phyloP scores from a whole-genome alignment of 1,139 yeast species.

The Lodderomyces margitis region DNA sequence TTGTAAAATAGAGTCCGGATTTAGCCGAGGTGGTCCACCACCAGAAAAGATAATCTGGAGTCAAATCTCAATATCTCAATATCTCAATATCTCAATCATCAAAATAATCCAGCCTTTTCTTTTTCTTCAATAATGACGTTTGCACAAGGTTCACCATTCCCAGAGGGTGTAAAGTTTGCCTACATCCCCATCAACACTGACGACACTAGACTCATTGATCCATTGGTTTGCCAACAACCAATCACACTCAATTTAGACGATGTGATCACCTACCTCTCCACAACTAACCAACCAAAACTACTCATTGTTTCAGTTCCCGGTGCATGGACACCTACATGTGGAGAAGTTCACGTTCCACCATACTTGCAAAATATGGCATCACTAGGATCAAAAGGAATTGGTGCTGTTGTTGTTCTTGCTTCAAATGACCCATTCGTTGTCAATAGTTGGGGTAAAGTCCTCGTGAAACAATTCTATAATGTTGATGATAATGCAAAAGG shows the following conservation, averaged over 20 bases:
- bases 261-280: slow-evolving; percentile 11
- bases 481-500: slow-evolving; percentile 15
- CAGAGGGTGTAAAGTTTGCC: slow-evolving; percentile 50
- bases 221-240: slow-evolving; percentile 51
- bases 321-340: slow-evolving; percentile 90
- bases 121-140: slow-evolving; percentile 11
- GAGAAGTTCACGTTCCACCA: slow-evolving; percentile 78
- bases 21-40: neutral
- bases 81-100: no score
- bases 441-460: slow-evolving; percentile 76
- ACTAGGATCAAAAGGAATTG: slow-evolving; percentile 61
- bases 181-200: slow-evolving; percentile 51
- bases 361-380: slow-evolving; percentile 52
- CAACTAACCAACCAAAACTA: slow-evolving; percentile 31
- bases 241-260: slow-evolving; percentile 22
- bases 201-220: slow-evolving; percentile 37
- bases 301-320: slow-evolving; percentile 85
- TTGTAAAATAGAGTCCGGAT: neutral
- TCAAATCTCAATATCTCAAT: neutral
- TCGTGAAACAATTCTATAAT: slow-evolving; percentile 30
- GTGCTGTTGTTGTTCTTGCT: slow-evolving; percentile 63
- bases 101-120: no score
- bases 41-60: no score
- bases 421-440: slow-evolving; percentile 82
- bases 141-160: slow-evolving; percentile 38